Base-by-base conservation (phyloP, 2,329 filamentous ascomycete genomes). In the Talaromyces amestolkiae region DNA sequence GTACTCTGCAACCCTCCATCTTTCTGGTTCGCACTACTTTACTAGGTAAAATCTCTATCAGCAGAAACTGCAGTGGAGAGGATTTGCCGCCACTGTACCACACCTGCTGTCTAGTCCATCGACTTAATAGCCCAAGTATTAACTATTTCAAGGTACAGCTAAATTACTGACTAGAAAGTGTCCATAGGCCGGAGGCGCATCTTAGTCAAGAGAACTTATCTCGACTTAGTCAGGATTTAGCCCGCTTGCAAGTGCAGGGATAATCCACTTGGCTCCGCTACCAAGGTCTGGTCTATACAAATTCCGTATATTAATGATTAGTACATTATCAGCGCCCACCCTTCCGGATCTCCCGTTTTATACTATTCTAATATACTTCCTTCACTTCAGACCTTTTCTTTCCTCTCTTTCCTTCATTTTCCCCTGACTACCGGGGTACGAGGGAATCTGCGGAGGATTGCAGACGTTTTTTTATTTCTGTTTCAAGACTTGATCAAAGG, bases 311-410 rank as follows among this genome's bases (percentile, higher is more conserved):
- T 31, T 31, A 31, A 31, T 31, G 27, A 31, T 31, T 31, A 31
- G 7, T 31, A 43, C 35, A 45, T 45, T 59, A 59, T 59, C 56
- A 59, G 56, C 56, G 22, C 37, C 56, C 56, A 15, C 56, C 51
- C 39, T 43, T 39, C 56, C 56, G 56, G 56, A 59, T 59, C 56
- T 59, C 56, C 56, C 56, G 56, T 45, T 24, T 11, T 59, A 45
- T 59, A 33, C 22, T 15, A 31, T 10, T n/a, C 56, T 43, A 45
- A 43, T 41, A 59, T 17, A 43, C 56, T 59, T 43, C 27, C 37
- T 37, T 45, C 49, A 24, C 49, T 47, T 45, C 49, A 22, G 11
- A 15, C 8, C 39, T 24, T 6, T 31, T 33, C 24, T 22, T 24
- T 17, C 17, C 11, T 27, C 37, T 63, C 39, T 35, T 58, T 31